Evolutionary conservation across 2,329 filamentous ascomycete species (phyloP).

Genomic region (Ophioceras dolichostomum): DNA sequence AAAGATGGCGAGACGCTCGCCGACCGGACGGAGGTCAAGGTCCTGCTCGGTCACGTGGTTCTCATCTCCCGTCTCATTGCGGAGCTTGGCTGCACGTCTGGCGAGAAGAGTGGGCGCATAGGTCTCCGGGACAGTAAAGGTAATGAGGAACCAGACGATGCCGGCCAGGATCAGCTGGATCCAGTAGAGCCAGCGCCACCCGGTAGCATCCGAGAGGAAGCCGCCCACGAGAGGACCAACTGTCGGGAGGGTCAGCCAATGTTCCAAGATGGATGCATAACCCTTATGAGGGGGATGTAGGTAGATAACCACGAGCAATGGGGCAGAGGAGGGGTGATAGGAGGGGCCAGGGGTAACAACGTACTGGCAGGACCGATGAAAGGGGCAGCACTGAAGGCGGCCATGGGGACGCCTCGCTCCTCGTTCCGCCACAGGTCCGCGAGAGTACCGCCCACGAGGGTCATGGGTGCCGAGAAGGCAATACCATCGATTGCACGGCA

Average conservation of each 20-base stretch:
- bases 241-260: conserved; percentile 12
- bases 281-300: too few relatives aligned
- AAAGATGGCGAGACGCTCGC: conserved; percentile 60
- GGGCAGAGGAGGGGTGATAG: too few relatives aligned
- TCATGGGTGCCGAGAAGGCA: conserved; percentile 78
- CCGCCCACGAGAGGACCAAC: conserved; percentile 66
- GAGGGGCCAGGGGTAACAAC: conserved; percentile 8
- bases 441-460: conserved; percentile 69
- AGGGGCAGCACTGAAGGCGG: conserved; percentile 70
- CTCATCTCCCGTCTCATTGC: conserved; percentile 53
- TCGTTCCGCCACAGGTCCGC: conserved; percentile 78
- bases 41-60: conserved; percentile 71
- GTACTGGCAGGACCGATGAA: conserved; percentile 66
- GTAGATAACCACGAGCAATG: too few relatives aligned
- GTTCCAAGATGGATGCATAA: conserved; percentile 4
- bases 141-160: conserved; percentile 61
- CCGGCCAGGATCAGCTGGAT: conserved; percentile 68
- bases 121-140: conserved; percentile 83
- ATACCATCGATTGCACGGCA: conserved; percentile 72
- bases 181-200: conserved; percentile 26
- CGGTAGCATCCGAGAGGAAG: conserved; percentile 22
- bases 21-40: conserved; percentile 57
- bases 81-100: conserved; percentile 56
- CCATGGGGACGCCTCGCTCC: conserved; percentile 78
- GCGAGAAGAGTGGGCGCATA: conserved; percentile 72